Evolutionary conservation across 148 eudicot genomes (phyloP).

Genomic region (Euryodendron excelsum): DNA sequence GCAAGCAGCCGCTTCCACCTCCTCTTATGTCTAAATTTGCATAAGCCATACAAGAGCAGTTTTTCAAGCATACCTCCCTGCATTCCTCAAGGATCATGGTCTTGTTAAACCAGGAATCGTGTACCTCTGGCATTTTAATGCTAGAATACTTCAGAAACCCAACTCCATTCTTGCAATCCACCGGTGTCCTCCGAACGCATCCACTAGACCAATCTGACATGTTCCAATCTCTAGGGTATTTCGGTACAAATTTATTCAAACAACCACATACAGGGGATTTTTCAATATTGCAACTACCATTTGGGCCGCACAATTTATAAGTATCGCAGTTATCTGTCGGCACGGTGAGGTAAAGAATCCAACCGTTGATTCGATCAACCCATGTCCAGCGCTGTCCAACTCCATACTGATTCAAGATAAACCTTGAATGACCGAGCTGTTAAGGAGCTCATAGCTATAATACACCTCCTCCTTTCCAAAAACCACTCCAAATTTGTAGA

Average conservation of each 20-base stretch:
- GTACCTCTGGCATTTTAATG: not conserved
- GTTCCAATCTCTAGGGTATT: conserved; percentile 12
- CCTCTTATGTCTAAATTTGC: not conserved
- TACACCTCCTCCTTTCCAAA: not conserved
- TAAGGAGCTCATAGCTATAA: not conserved
- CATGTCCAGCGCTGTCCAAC: conserved; percentile 10
- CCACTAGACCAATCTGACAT: conserved; percentile 24
- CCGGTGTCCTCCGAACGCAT: conserved; percentile 17
- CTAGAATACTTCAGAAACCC: not conserved
- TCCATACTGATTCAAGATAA: conserved; percentile 12
- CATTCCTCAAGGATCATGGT: not conserved
- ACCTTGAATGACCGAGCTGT: conserved; percentile 5
- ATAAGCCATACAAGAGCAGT: not conserved
- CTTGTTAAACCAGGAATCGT: not conserved
- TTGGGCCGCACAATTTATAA: conserved; percentile 26
- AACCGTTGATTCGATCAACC: conserved; percentile 4
- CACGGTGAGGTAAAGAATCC: conserved; percentile 10
- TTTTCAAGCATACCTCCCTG: not conserved
- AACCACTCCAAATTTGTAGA: not conserved
- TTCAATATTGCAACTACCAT: conserved; percentile 17
- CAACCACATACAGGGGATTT: conserved; percentile 23
- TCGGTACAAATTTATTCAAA: conserved; percentile 24
- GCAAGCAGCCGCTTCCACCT: not conserved
- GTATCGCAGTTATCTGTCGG: conserved; percentile 22
- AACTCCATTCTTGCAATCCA: conserved; percentile 11